phyloP scores from a whole-genome alignment of 225 moss, liverwort and hornwort species.

The Thuidium tamariscinum region DNA sequence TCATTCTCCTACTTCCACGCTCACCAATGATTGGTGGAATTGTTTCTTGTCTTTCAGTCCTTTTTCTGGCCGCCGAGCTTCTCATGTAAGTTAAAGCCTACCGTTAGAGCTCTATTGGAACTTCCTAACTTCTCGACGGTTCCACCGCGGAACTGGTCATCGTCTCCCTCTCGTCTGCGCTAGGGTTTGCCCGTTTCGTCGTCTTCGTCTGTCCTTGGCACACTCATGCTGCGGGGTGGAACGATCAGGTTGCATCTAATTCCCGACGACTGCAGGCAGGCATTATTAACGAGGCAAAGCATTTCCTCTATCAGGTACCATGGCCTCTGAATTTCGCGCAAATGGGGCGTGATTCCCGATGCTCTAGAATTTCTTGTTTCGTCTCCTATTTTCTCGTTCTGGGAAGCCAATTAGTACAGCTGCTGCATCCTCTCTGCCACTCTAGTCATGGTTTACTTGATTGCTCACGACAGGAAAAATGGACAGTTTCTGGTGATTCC shows the following conservation, averaged over 20 bases:
- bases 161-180: neutral
- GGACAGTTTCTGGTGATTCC: neutral
- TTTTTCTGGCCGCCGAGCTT: neutral
- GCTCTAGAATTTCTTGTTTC: neutral
- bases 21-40: neutral
- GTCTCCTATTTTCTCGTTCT: neutral
- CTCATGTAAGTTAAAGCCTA: neutral
- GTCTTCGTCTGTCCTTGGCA: neutral
- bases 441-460: neutral
- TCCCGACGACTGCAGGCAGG: neutral
- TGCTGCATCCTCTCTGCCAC: neutral
- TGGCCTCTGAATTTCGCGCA: neutral
- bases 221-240: neutral
- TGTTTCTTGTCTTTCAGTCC: neutral
- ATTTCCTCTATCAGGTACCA: neutral
- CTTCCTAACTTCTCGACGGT: neutral
- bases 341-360: neutral
- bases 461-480: neutral
- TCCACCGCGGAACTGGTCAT: neutral
- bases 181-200: neutral
- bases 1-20: neutral
- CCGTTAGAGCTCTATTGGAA: neutral
- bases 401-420: neutral
- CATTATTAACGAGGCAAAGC: neutral
- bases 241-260: neutral